Conservation (phyloP, 108 stramenopile genomes). For the Bacterosira constricta region DNA sequence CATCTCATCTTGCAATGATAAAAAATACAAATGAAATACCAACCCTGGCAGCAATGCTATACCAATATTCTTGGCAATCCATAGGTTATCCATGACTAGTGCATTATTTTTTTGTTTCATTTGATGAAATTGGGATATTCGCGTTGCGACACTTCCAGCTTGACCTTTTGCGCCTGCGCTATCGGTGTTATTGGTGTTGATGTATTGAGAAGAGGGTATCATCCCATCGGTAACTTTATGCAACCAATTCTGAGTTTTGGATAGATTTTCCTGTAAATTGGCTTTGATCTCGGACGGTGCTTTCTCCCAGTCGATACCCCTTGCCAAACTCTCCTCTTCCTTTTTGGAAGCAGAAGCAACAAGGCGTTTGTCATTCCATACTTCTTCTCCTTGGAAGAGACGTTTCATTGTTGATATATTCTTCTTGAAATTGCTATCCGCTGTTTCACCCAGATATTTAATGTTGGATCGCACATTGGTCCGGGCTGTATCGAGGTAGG, state of each 20-base stretch:
- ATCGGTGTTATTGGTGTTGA: not conserved
- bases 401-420: conserved; percentile 31
- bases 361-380: conserved; percentile 19
- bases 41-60: conserved; percentile 33
- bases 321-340: not conserved
- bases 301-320: conserved; percentile 29
- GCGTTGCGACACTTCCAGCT: conserved; percentile 17
- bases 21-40: conserved; percentile 14
- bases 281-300: conserved; percentile 23
- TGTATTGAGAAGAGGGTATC: conserved; percentile 16
- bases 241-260: conserved; percentile 19
- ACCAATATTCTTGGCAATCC: conserved; percentile 37
- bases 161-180: too few relatives aligned
- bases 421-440: conserved; percentile 28
- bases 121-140: conserved; percentile 30
- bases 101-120: conserved; percentile 4
- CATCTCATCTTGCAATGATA: conserved; percentile 41
- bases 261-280: conserved; percentile 28
- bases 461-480: conserved; percentile 40
- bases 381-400: conserved; percentile 29
- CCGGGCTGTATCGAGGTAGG: conserved; percentile 20
- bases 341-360: not conserved
- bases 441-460: conserved; percentile 15
- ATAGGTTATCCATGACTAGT: conserved; percentile 36
- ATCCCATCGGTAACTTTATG: conserved; percentile 28